These are phyloP conservation scores for Maudiozyma saulgeensis DNA, from an alignment of 805 yeast species.

Conservation along the genomic window DNA sequence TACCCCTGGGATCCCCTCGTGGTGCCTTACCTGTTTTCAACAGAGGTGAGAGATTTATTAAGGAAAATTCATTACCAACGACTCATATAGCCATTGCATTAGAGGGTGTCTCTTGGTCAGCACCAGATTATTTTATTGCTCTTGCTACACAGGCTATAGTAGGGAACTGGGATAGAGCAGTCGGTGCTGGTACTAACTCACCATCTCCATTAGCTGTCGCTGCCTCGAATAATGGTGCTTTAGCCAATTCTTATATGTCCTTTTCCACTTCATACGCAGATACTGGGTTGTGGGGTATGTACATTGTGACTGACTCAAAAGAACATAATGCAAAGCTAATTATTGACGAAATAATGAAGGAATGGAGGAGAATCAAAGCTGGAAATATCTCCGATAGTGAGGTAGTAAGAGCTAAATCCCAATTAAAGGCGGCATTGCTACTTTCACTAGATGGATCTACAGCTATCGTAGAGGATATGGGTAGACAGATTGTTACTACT, in stretches of 20 bases:
- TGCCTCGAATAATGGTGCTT: conserved; percentile 40
- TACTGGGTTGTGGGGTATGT: conserved; percentile 96
- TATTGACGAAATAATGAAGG: conserved; percentile 65
- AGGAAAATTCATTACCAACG: conserved; percentile 73
- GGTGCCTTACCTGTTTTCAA: conserved; percentile 67
- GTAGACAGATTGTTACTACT: conserved; percentile 92
- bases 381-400: conserved; percentile 77
- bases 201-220: conserved; percentile 75
- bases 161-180: conserved; percentile 94
- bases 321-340: conserved; percentile 55
- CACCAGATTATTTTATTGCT: conserved; percentile 90
- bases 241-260: conserved; percentile 93
- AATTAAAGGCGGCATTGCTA: conserved; percentile 82
- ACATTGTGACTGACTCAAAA: conserved; percentile 71
- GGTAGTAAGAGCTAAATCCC: conserved; percentile 90
- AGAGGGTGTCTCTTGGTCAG: conserved; percentile 98
- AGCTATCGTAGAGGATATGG: conserved; percentile 94
- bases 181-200: conserved; percentile 72
- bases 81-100: conserved; percentile 90
- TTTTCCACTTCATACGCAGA: conserved; percentile 96
- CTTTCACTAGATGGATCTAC: conserved; percentile 90
- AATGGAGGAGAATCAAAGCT: conserved; percentile 78
- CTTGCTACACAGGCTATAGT: conserved; percentile 93
- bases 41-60: conserved; percentile 79
- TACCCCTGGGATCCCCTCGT: conserved; percentile 58